phyloP scores from a whole-genome alignment of 208 protist genomes.

The Trypanosomatidae sp. region DNA sequence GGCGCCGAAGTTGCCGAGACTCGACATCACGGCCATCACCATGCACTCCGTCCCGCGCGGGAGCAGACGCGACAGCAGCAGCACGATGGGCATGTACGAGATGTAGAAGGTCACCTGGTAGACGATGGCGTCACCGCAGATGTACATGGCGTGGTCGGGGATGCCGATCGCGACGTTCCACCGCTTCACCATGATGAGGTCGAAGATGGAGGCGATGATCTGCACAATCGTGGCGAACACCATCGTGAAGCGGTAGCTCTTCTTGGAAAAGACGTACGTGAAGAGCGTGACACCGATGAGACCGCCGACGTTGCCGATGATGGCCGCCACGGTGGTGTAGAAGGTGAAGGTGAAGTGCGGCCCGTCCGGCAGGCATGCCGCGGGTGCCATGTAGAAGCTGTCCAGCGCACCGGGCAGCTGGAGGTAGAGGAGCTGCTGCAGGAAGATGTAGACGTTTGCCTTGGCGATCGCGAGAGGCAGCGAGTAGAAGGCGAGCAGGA shows the following conservation, averaged over 20 bases:
- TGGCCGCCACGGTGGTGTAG: conserved; percentile 55
- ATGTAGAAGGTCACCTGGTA: conserved; percentile 75
- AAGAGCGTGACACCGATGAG: conserved; percentile 60
- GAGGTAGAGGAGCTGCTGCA: conserved; percentile 57
- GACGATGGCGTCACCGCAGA: conserved; percentile 72
- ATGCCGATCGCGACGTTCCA: conserved; percentile 68
- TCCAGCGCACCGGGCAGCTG: conserved; percentile 60
- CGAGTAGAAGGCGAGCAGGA: conserved; percentile 48
- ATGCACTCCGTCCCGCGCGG: conserved; percentile 79
- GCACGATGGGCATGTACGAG: conserved; percentile 74
- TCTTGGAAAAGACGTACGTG: conserved; percentile 65
- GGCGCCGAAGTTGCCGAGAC: conserved; percentile 78
- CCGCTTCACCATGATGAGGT: conserved; percentile 78
- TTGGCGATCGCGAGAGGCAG: conserved; percentile 65
- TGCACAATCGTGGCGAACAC: conserved; percentile 62
- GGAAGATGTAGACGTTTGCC: conserved; percentile 59
- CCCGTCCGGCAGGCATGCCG: conserved; percentile 43
- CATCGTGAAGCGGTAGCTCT: conserved; percentile 66
- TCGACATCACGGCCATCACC: conserved; percentile 82
- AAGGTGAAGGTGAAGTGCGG: conserved; percentile 72
- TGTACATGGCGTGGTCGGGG: conserved; percentile 70
- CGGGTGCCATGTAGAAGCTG: conserved; percentile 52
- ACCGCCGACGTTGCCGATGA: conserved; percentile 57
- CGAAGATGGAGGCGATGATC: conserved; percentile 56
- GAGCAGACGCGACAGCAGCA: conserved; percentile 84